Base-by-base conservation (phyloP, 768 basidiomycete genomes). In the Rubroboletus satanas region DNA sequence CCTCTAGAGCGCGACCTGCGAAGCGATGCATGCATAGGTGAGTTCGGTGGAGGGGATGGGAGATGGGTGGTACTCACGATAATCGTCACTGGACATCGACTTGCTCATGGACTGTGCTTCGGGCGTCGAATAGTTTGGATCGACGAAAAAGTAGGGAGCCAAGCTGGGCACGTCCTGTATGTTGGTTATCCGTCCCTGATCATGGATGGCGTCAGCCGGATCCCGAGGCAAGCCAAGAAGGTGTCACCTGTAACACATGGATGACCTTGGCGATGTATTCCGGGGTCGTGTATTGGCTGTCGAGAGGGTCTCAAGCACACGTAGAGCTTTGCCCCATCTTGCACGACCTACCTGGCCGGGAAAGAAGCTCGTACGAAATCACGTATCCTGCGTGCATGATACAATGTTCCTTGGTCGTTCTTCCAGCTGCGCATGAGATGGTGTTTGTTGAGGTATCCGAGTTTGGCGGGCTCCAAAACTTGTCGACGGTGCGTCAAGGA, bases 361-460 rank as follows among this genome's bases (percentile, higher is more conserved):
- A 85, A 88, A 0, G 76, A 67, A 8, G 77, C 74, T 49, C 79
- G 82, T n/a, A 89, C 68, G 32, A 76, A 64, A 11, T 74, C 72
- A 38, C 79, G 80, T 14, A 83, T 79, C 51, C 84, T 75, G 42
- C 73, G 69, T 3, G 86, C 83, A 5, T 92, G 74, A 0, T 69
- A 62, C n/a, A 73, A 63, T 26, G 87, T 74, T 1, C 81, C 84
- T 14, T 78, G 71, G 2, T 79, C 71, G 7, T 74, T 74, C 15
- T 79, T 73, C 64, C 83, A 79, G 52, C 73, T 75, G 17, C 74
- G 74, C 72, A 83, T 77, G 15, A 99, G 71, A 63, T 96, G 90
- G 44, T 88, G 85, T 64, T 93, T 93, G 69, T 98, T 98, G 51
- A 98, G 73, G 66, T 87, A 91, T 62, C 87, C 85, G 15, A 99